phyloP scores from a whole-genome alignment of 768 basidiomycete genomes.

The Leccinellum albellum region DNA sequence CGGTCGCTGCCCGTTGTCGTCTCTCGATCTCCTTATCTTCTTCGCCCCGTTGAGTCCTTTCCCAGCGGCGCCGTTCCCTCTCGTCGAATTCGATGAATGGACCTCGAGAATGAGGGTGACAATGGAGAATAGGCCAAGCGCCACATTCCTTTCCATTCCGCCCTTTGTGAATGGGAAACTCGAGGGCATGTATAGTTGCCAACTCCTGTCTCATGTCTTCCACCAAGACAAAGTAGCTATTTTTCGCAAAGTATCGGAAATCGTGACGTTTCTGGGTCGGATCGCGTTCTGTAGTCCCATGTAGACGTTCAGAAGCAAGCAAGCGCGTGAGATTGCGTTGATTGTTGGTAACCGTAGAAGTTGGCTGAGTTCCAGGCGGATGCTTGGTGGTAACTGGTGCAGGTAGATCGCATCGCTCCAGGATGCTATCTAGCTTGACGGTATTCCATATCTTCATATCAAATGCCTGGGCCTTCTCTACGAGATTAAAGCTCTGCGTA shows the following conservation, averaged over 20 bases:
- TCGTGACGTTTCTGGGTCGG: slow-evolving; percentile 84
- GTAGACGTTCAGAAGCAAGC: slow-evolving; percentile 76
- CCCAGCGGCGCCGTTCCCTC: slow-evolving; percentile 64
- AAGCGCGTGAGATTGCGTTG: slow-evolving; percentile 56
- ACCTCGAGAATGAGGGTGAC: slow-evolving; percentile 67
- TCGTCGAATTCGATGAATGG: slow-evolving; percentile 78
- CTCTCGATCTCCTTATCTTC: slow-evolving; percentile 36
- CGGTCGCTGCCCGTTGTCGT: slow-evolving; percentile 22
- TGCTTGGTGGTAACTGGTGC: slow-evolving; percentile 27
- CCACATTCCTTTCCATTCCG: slow-evolving; percentile 51
- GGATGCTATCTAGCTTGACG: slow-evolving; percentile 64
- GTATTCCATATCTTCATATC: slow-evolving; percentile 87
- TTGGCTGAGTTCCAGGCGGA: slow-evolving; percentile 28
- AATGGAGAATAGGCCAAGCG: slow-evolving; percentile 82
- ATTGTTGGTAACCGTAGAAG: slow-evolving; percentile 28
- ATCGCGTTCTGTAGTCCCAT: slow-evolving; percentile 89
- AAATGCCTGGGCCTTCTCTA: slow-evolving; percentile 63
- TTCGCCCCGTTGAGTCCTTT: slow-evolving; percentile 46
- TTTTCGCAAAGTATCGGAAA: slow-evolving; percentile 78
- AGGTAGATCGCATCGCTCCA: slow-evolving; percentile 58
- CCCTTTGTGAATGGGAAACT: slow-evolving; percentile 61
- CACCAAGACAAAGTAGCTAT: slow-evolving; percentile 79
- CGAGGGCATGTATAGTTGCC: slow-evolving; percentile 79
- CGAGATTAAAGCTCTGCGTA: slow-evolving; percentile 43
- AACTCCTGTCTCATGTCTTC: slow-evolving; percentile 84